Evolutionary conservation across 352 stramenopile genomes (phyloP), one percentile per base, ranked within the genome.

Genomic region (Globisporangium megalacanthum): DNA sequence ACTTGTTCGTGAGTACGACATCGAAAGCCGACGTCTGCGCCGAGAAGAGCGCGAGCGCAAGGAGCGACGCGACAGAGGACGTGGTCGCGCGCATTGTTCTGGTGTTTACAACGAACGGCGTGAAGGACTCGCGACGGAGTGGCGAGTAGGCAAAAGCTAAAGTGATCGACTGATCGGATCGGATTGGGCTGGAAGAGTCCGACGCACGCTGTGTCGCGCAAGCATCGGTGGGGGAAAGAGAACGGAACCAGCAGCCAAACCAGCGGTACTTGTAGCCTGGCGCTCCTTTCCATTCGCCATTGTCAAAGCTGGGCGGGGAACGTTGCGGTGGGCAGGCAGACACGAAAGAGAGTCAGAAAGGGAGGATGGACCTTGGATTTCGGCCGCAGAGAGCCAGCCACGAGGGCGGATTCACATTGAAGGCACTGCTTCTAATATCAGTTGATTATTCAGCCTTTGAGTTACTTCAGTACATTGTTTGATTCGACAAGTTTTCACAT

Each of bases 1-100:
- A 88, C 9, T 63, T 60, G 70, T 88, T 88, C 17, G 59, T 65
- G 60, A 88, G 60, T 29, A 65, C 73, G 37, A 86, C 74, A 8
- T 69, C 49, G 54, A 77, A 75, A 46, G 62, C 72, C 44, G 70
- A 35, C 19, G 60, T 53, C 51, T 75, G 70, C 44, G 63, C 58
- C 29, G 71, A 61, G 51, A 70, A 19, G 14, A 58, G 13, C 48
- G 64, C 61, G 31, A 76, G 50, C 51, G 61, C 35, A 37, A 58
- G 41, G 62, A 59, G 60, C 49, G 60, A 47, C 37, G 59, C 22
- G 17, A 19, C 15, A 13, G 37, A 48, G n/a, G 42, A 66, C 25
- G 51, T 45, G 10, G 25, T 29, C 25, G 58, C 54, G 60, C 58
- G 71, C 49, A 79, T 66, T 68, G 77, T 79, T 22, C 19, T 36